These are phyloP conservation scores for Grosmannia huntii DNA, from an alignment of 2,329 filamentous ascomycete genomes.

Conservation along the genomic window DNA sequence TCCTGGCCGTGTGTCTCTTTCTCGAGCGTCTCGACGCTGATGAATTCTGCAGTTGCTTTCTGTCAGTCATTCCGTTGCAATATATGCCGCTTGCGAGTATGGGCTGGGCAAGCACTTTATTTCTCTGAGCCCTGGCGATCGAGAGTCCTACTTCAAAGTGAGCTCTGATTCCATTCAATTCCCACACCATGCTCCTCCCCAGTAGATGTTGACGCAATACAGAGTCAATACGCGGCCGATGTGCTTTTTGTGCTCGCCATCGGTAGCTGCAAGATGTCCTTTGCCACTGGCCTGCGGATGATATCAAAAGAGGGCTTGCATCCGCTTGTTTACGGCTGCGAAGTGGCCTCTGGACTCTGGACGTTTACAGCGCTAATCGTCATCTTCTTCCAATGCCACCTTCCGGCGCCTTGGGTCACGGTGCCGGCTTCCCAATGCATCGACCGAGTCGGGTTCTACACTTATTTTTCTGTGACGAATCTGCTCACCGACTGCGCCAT, in stretches of 20 bases:
- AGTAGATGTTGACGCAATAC: not conserved
- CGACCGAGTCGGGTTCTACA: not conserved
- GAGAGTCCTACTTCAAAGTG: not conserved
- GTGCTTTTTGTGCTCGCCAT: not conserved
- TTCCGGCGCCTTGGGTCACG: not conserved
- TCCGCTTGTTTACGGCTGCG: not conserved
- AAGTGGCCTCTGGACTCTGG: not conserved
- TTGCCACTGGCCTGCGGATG: not conserved
- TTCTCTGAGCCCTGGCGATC: not conserved
- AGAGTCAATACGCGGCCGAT: slow-evolving; percentile 4
- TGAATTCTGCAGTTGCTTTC: not conserved
- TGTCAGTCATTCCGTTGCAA: not conserved
- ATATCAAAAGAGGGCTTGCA: not conserved
- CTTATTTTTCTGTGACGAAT: slow-evolving; percentile 2
- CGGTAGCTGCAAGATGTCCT: not conserved
- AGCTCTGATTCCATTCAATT: not conserved
- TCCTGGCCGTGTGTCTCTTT: not conserved
- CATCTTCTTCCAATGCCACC: slow-evolving; percentile 2
- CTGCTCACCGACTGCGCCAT: not conserved
- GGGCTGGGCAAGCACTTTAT: not conserved
- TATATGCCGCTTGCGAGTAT: slow-evolving; percentile 1
- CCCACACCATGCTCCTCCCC: not conserved
- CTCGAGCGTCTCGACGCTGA: not conserved
- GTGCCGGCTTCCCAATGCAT: not conserved
- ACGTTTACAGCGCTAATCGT: not conserved